These are phyloP conservation scores for Infundibulicybe gibba DNA, from an alignment of 768 basidiomycete species.

Conservation along the genomic window DNA sequence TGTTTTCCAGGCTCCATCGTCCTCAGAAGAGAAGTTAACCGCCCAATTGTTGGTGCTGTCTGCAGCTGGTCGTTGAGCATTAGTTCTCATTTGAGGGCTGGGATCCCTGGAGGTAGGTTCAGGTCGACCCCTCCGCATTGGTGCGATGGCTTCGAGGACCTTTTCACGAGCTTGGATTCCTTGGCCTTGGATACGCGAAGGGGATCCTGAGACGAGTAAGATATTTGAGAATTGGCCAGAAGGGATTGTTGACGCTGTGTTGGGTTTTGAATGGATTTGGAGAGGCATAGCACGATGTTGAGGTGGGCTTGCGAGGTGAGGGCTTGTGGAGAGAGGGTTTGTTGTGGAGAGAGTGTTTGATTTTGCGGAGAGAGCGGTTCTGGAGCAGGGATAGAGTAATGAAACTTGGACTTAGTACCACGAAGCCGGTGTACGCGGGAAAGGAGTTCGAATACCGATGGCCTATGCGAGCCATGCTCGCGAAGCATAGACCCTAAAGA, in stretches of 20 bases:
- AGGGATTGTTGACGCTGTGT: slow-evolving; percentile 17
- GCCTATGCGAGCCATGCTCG: slow-evolving; percentile 85
- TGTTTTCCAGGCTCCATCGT: slow-evolving; percentile 46
- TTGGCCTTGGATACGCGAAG: slow-evolving; percentile 32
- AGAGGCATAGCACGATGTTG: slow-evolving; percentile 13
- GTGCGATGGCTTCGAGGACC: slow-evolving; percentile 75
- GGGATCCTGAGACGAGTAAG: slow-evolving; percentile 9
- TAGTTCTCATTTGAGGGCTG: slow-evolving; percentile 15
- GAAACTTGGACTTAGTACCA: slow-evolving; percentile 78
- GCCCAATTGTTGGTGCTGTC: slow-evolving; percentile 26
- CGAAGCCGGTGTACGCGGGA: slow-evolving; percentile 80
- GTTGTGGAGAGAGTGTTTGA: slow-evolving; percentile 3
- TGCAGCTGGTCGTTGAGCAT: slow-evolving; percentile 3
- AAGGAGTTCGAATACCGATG: slow-evolving; percentile 85
- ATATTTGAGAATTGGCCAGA: too few relatives aligned
- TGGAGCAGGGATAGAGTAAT: slow-evolving; percentile 55
- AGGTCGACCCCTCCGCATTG: slow-evolving; percentile 73
- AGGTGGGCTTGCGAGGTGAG: too few relatives aligned
- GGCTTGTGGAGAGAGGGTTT: too few relatives aligned
- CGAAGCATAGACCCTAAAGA: slow-evolving; percentile 82
- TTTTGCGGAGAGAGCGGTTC: slow-evolving; percentile 42
- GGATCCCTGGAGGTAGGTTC: slow-evolving; percentile 27
- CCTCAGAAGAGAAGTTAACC: slow-evolving; percentile 33
- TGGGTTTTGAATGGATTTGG: slow-evolving; percentile 23
- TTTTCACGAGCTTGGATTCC: slow-evolving; percentile 73